These are phyloP conservation scores for Dictyostelium citrinum DNA, from an alignment of 78 protist species.

Conservation along the genomic window DNA sequence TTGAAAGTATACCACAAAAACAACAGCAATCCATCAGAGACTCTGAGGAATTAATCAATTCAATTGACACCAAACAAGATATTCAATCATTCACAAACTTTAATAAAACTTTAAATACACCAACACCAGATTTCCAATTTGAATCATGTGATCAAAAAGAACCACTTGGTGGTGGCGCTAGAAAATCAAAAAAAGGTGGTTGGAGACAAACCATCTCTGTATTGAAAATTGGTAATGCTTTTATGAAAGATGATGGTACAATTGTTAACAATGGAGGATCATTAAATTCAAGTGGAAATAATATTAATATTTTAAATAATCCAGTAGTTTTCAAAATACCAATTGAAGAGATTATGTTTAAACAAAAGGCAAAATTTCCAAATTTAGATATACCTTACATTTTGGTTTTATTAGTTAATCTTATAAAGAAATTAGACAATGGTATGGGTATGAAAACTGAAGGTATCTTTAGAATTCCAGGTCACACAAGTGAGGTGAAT, in stretches of 20 bases:
- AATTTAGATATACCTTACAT: slow-evolving; percentile 46
- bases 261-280: not conserved
- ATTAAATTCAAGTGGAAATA: not conserved
- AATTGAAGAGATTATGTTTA: slow-evolving; percentile 43
- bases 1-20: slow-evolving; percentile 15
- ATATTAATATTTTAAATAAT: not conserved
- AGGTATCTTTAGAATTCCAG: slow-evolving; percentile 79
- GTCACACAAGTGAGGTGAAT: not conserved
- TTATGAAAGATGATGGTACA: not conserved
- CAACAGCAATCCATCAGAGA: not conserved
- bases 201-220: slow-evolving; percentile 59
- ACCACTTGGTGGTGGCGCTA: not conserved
- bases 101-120: slow-evolving; percentile 15
- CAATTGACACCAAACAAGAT: slow-evolving; percentile 57
- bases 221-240: slow-evolving; percentile 12
- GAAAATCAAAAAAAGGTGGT: not conserved
- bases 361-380: slow-evolving; percentile 28
- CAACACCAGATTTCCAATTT: slow-evolving; percentile 36
- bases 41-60: slow-evolving; percentile 31
- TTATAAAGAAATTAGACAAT: slow-evolving; percentile 2
- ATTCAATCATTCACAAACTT: slow-evolving; percentile 39
- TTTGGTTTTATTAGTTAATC: slow-evolving; percentile 13
- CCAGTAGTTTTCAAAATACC: slow-evolving; percentile 13
- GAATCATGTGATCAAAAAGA: slow-evolving; percentile 13
- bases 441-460: slow-evolving; percentile 42